Conservation (phyloP, 2,329 filamentous ascomycete genomes). For the Purpureocillium lavendulum region DNA sequence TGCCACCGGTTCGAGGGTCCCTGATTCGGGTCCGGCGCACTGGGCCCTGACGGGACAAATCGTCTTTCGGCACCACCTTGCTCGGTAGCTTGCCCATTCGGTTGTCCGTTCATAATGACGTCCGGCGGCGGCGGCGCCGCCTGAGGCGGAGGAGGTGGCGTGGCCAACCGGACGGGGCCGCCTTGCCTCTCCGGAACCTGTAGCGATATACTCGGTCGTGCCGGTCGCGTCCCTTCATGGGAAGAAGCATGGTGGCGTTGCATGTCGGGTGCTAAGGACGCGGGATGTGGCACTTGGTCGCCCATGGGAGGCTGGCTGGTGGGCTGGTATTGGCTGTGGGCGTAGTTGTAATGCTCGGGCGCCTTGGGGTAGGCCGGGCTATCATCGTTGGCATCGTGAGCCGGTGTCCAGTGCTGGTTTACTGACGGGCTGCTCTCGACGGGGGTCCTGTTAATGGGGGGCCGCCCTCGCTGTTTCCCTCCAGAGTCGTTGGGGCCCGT, state of each 20-base stretch:
- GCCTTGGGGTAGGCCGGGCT: conserved; percentile 16
- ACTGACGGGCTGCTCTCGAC: conserved; percentile 62
- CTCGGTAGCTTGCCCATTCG: conserved; percentile 2
- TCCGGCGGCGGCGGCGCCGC: conserved; percentile 30
- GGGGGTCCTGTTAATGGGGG: conserved; percentile 56
- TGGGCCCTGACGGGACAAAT: background rate
- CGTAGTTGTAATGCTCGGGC: background rate
- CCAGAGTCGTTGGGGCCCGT: conserved; percentile 51
- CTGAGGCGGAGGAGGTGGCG: conserved; percentile 33
- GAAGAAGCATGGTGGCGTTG: conserved; percentile 8
- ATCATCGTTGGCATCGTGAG: conserved; percentile 31
- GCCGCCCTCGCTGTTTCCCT: conserved; percentile 70
- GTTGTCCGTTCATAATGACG: conserved; percentile 39
- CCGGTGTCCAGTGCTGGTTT: conserved; percentile 48
- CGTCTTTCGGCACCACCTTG: background rate
- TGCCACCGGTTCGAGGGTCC: conserved; percentile 6
- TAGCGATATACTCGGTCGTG: conserved; percentile 29
- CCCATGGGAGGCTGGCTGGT: background rate
- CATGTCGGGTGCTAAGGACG: background rate
- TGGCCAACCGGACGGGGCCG: conserved; percentile 54
- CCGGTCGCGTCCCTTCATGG: conserved; percentile 15
- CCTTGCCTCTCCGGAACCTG: conserved; percentile 43
- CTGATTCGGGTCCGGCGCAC: background rate
- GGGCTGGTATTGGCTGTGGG: conserved; percentile 2
- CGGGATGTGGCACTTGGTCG: background rate